These are phyloP conservation scores for Suillus clintonianus DNA, from an alignment of 768 basidiomycete species.

Conservation along the genomic window DNA sequence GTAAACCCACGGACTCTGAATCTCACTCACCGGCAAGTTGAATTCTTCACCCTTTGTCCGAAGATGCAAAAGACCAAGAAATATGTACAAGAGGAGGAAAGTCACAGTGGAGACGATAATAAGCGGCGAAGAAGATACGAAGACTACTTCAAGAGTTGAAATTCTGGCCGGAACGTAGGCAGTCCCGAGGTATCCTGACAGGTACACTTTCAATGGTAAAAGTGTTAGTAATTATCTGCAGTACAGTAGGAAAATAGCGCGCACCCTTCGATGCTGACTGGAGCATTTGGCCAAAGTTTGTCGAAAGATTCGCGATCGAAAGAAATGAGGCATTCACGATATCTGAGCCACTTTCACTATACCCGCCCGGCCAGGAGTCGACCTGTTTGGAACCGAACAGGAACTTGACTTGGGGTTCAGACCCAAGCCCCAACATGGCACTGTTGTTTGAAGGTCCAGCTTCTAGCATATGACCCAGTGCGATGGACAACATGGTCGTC, in stretches of 20 bases:
- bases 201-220: no score
- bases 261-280: slow-evolving; percentile 10
- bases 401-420: slow-evolving; percentile 15
- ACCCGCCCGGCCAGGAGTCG: not conserved
- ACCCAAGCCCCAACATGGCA: not conserved
- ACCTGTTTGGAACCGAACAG: slow-evolving; percentile 21
- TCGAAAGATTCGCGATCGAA: no score
- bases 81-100: slow-evolving; percentile 20
- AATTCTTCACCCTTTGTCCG: slow-evolving; percentile 20
- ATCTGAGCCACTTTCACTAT: no score
- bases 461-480: slow-evolving; percentile 8
- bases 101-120: slow-evolving; percentile 21
- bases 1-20: not conserved
- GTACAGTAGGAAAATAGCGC: not conserved
- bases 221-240: no score
- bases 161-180: slow-evolving; percentile 9
- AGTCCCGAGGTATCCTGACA: slow-evolving; percentile 8
- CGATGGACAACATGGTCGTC: slow-evolving; percentile 22
- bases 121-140: slow-evolving; percentile 4
- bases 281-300: no score
- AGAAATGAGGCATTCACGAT: not conserved
- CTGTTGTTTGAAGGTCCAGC: slow-evolving; percentile 2
- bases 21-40: slow-evolving; percentile 13
- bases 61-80: slow-evolving; percentile 23
- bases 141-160: no score